A percentile compares a stretch with the other conserved stretches of the same genome.
phyloP scores from a whole-genome alignment of 805 yeast species.

The Saccharomyces kudriavzevii region DNA sequence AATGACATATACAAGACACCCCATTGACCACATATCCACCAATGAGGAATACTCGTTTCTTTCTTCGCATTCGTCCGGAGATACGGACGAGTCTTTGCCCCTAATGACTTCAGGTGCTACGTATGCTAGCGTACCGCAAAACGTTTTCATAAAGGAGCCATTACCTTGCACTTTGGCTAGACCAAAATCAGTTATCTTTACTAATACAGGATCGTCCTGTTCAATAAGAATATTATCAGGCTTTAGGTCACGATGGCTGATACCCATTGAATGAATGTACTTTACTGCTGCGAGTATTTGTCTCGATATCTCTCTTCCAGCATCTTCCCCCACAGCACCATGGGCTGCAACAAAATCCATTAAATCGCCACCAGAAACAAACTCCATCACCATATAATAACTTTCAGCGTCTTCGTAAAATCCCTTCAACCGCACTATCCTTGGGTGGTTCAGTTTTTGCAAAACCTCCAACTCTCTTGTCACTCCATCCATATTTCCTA shows the following conservation, averaged over 20 bases:
- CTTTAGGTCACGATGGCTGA: constrained; percentile 92
- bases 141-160: constrained; percentile 84
- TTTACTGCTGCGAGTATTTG: constrained; percentile 79
- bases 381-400: constrained; percentile 90
- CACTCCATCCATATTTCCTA: constrained; percentile 73
- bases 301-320: constrained; percentile 75
- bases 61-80: constrained; percentile 12
- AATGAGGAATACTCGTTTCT: constrained; percentile 58
- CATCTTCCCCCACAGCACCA: constrained; percentile 87
- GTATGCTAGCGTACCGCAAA: constrained; percentile 95
- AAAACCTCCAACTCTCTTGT: constrained; percentile 79
- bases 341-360: constrained; percentile 95
- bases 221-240: constrained; percentile 93
- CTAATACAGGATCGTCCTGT: constrained; percentile 79
- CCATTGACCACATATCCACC: constrained; percentile 97
- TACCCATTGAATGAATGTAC: constrained; percentile 83
- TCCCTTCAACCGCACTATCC: constrained; percentile 74
- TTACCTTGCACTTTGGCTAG: constrained; percentile 83
- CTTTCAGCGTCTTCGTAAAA: constrained; percentile 76
- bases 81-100: constrained; percentile 28
- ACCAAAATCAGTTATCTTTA: constrained; percentile 96
- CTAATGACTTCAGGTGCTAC: constrained; percentile 88
- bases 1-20: constrained; percentile 86
- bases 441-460: constrained; percentile 69
- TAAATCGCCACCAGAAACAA: constrained; percentile 91